Conservation (phyloP, 768 basidiomycete genomes). For the Termitomyces bulborhizus region DNA sequence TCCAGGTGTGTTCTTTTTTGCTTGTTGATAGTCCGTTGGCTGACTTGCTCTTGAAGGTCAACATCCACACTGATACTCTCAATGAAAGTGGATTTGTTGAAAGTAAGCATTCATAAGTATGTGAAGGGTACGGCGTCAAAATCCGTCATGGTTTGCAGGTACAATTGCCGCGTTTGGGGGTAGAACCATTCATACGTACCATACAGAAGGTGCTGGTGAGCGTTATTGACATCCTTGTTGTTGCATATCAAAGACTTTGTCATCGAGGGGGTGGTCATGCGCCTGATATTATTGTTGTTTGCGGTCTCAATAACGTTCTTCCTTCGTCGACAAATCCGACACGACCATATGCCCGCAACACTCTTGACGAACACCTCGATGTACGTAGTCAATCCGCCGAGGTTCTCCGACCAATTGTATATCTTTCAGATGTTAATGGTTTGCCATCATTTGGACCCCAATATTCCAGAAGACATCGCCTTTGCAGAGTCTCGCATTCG, state of each 20-base stretch:
- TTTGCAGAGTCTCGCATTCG: constrained; percentile 98
- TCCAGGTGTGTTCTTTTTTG: constrained; percentile 54
- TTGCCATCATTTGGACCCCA: constrained; percentile 93
- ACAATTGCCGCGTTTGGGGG: constrained; percentile 88
- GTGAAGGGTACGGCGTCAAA: neutral
- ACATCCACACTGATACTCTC: constrained; percentile 95
- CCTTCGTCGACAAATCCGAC: constrained; percentile 98
- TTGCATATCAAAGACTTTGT: neutral
- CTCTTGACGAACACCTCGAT: constrained; percentile 94
- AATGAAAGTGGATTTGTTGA: constrained; percentile 98
- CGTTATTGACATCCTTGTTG: neutral
- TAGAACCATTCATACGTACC: constrained; percentile 95
- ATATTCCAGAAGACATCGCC: constrained; percentile 88
- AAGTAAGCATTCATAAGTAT: constrained; percentile 39
- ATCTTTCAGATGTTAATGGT: constrained; percentile 93
- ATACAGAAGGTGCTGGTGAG: constrained; percentile 89
- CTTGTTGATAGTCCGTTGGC: neutral
- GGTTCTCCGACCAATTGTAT: neutral
- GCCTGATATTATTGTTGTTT: constrained; percentile 98
- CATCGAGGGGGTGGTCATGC: constrained; percentile 84
- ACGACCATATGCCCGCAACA: constrained; percentile 85
- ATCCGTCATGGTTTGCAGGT: constrained; percentile 31
- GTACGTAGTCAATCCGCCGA: constrained; percentile 36
- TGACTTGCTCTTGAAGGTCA: constrained; percentile 40
- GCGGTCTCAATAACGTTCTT: constrained; percentile 81